Evolutionary conservation across 2,329 filamentous ascomycete species (phyloP).

Genomic region (Fonsecaea pedrosoi): DNA sequence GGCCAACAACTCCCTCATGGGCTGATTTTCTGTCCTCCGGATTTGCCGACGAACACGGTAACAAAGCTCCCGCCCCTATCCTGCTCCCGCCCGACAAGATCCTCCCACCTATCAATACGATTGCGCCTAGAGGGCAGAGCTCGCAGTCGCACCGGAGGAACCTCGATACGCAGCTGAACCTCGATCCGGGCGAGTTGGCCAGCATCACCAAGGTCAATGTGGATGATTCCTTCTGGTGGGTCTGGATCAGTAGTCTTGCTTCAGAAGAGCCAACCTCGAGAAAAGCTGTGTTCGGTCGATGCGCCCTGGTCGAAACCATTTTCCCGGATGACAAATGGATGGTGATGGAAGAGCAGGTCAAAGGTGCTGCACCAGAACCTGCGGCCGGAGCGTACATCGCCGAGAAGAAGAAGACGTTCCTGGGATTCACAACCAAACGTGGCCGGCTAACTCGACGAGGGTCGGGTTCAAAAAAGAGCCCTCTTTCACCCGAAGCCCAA

Average conservation of each 20-base stretch:
- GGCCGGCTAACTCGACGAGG: slow-evolving; percentile 73
- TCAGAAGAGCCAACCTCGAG: slow-evolving; percentile 83
- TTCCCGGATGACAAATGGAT: slow-evolving; percentile 86
- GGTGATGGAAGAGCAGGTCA: slow-evolving; percentile 94
- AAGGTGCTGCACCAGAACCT: slow-evolving; percentile 85
- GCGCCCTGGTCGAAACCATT: slow-evolving; percentile 86
- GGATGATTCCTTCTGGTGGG: slow-evolving; percentile 99
- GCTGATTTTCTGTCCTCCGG: slow-evolving; percentile 95
- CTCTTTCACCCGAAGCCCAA: slow-evolving; percentile 59
- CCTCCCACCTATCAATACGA: slow-evolving; percentile 79
- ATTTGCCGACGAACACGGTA: slow-evolving; percentile 78
- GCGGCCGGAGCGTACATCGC: slow-evolving; percentile 87
- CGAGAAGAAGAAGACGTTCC: slow-evolving; percentile 97
- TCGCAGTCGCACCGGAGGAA: slow-evolving; percentile 82
- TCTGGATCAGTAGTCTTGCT: slow-evolving; percentile 97
- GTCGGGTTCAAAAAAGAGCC: slow-evolving; percentile 68
- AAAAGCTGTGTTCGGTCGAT: slow-evolving; percentile 93
- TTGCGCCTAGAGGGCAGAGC: slow-evolving; percentile 73
- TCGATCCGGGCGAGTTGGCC: slow-evolving; percentile 92
- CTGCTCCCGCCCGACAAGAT: slow-evolving; percentile 91
- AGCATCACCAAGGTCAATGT: slow-evolving; percentile 86
- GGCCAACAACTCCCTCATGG: slow-evolving; percentile 96
- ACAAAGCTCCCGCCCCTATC: slow-evolving; percentile 68
- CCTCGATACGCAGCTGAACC: slow-evolving; percentile 69
- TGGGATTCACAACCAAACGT: slow-evolving; percentile 78